A percentile compares a stretch with the other conserved stretches of the same genome.
These are phyloP conservation scores for Seiridium cupressi DNA, from an alignment of 2,329 filamentous ascomycete genomes.

Conservation along the genomic window DNA sequence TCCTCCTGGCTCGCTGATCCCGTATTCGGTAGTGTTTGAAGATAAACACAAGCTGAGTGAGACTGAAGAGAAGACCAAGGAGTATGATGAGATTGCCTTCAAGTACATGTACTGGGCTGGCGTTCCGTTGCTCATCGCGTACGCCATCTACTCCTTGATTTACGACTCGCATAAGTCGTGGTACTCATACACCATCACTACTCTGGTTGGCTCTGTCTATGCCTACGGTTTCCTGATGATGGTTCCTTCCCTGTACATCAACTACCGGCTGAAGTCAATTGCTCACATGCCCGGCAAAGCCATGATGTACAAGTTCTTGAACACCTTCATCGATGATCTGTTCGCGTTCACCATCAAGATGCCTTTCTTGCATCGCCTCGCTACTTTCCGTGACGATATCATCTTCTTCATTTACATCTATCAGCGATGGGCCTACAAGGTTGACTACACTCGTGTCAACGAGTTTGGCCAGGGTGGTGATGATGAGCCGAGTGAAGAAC, in stretches of 20 bases:
- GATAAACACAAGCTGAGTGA: conserved; percentile 96
- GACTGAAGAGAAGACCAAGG: conserved; percentile 95
- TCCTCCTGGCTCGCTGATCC: conserved; percentile 66
- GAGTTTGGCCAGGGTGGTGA: conserved; percentile 99
- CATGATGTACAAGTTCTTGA: conserved; percentile 97
- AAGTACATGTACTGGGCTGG: conserved; percentile 92
- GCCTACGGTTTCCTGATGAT: conserved; percentile 99
- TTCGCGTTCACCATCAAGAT: conserved; percentile 99
- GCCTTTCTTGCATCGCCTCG: conserved; percentile 88
- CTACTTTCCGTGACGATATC: conserved; percentile 89
- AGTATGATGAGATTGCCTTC: conserved; percentile 98
- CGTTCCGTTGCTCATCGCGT: conserved; percentile 84
- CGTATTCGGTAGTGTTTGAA: conserved; percentile 82
- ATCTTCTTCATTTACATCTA: conserved; percentile 99
- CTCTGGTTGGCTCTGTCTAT: conserved; percentile 92
- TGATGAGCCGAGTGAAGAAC: conserved; percentile 62
- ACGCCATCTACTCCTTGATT: conserved; percentile 85
- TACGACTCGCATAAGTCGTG: conserved; percentile 97
- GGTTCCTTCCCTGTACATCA: conserved; percentile 97
- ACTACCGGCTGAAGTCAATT: conserved; percentile 93
- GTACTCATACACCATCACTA: conserved; percentile 95
- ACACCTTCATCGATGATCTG: conserved; percentile 98
- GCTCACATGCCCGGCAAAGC: conserved; percentile 96
- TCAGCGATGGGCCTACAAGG: conserved; percentile 87
- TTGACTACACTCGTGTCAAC: conserved; percentile 90